Base-by-base conservation (phyloP, 768 basidiomycete genomes). In the Russula griseocarnosa region DNA sequence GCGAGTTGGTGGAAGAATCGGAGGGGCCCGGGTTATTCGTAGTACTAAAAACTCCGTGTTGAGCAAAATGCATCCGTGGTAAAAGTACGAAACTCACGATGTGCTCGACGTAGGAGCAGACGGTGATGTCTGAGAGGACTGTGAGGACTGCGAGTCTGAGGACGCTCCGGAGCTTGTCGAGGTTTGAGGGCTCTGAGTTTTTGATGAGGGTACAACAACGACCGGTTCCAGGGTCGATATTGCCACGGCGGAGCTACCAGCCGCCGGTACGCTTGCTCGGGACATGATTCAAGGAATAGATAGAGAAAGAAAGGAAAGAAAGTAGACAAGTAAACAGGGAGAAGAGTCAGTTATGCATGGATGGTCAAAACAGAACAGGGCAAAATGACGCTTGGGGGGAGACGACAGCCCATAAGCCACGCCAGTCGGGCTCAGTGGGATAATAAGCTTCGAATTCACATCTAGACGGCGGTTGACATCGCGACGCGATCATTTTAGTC, bases 391-490 rank as follows among this genome's bases (percentile, higher is more conserved):
- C 32, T 34, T 34, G 32, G 32, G 32, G 28, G 28, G 28, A 28
- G 30, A 5, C 36, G 36, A 14, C 13, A 1, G 32, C 7, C 32
- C 32, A 9, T 14, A 36, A 36, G 36, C 36, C 36, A 36, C 36
- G 30, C 30, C 30, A 30, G 9, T 34, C 10, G 3, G 10, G 32
- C 9, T 28, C 4, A 4, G 28, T 5, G 32, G 32, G 36, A 36
- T 36, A 36, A 36, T 36, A 36, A 14, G 5, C 36, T 36, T 36
- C 13, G 13, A 14, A 7, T 10, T 11, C 20, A 3, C 1, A n/a
- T 9, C 46, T 0, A 20, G 49, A n/a, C n/a, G 46, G 47, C 47
- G 24, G 63, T 66, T 58, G 42, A 58, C 61, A 62, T 66, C 61
- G 65, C 65, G 18, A 66, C 65, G 30, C 30, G 9, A 4, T 30